Percentiles rank a stretch among this genome's conserved stretches.
Evolutionary conservation across 495 filamentous ascomycete genomes (phyloP).

Genomic region (Penicillium coffeae): DNA sequence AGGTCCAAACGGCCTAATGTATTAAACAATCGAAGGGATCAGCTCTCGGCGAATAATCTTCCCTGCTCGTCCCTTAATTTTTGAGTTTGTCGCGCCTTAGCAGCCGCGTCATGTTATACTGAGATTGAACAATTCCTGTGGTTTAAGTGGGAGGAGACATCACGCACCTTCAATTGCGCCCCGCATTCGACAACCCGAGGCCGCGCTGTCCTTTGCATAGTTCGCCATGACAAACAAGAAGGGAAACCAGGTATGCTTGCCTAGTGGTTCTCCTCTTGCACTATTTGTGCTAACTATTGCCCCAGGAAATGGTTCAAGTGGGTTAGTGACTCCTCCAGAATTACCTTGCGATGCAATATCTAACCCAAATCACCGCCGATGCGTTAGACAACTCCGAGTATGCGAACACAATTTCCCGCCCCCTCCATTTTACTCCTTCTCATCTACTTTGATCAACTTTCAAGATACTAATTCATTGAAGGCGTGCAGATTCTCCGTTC

Average conservation of each 20-base stretch:
- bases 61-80: neutral
- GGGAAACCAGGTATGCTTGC: slow-evolving; percentile 63
- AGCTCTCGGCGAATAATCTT: neutral
- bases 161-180: slow-evolving; percentile 15
- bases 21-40: too few relatives aligned
- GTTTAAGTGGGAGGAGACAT: slow-evolving; percentile 16
- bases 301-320: slow-evolving; percentile 98
- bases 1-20: neutral
- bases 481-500: slow-evolving; percentile 80
- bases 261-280: neutral
- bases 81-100: neutral
- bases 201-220: neutral
- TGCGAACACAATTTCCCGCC: slow-evolving; percentile 19
- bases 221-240: slow-evolving; percentile 58
- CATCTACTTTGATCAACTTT: slow-evolving; percentile 5
- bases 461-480: slow-evolving; percentile 31
- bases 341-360: slow-evolving; percentile 22
- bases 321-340: slow-evolving; percentile 61
- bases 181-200: slow-evolving; percentile 21
- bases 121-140: slow-evolving; percentile 3
- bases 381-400: slow-evolving; percentile 50
- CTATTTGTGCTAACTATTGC: slow-evolving; percentile 17
- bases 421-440: neutral
- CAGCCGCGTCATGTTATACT: slow-evolving; percentile 11
- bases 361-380: slow-evolving; percentile 12